Base-by-base conservation (phyloP, 2,329 filamentous ascomycete genomes). In the Cladophialophora yegresii region DNA sequence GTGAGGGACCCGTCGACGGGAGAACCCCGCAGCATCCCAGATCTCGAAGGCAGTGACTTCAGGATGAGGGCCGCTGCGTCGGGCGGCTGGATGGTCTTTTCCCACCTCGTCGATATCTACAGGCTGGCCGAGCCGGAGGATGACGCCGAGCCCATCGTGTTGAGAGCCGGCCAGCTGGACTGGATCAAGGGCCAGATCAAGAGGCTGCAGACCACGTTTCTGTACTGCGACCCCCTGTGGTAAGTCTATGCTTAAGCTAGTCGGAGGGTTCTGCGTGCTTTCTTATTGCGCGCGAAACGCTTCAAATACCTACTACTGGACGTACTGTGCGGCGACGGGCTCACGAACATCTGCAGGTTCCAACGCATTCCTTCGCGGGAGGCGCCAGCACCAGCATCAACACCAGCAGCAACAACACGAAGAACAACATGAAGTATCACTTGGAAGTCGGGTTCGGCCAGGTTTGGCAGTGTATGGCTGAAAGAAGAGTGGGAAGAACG, bases 111-210 rank as follows among this genome's bases (percentile, higher is more conserved):
- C 8, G 61, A 63, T 12, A n/a, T 71, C 20, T 70, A 61, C 32
- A 63, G 68, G 12, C 51, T 70, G 9, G 70, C 70, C 3, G 67
- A 70, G 23, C 70, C 69, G 20, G 68, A 68, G 54, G 68, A 70
- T 47, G 69, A 67, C 26, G 64, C 63, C 6, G 54, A 63, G 8
- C 68, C 70, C 16, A 59, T 69, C 20, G 51, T 66, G 10, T 33
- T 72, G 33, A 62, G 69, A 6, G 56, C 66, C 12, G 70, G 67
- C 22, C 70, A 72, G 60, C 55, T 70, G 22, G 65, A 71, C 6
- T 71, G 70, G 69, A 63, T 71, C 43, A 66, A 66, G 54, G 64
- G 33, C 32, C 69, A 72, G 54, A 50, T 72, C 56, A 70, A 66
- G 55, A 60, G 70, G 50, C 47, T 72, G 57, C 69, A 71, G 53